Percentiles rank a stretch among this genome's conserved stretches.
Evolutionary conservation across 371 early-diverging fungal species (phyloP).

Genomic region (Blakeslea trispora): DNA sequence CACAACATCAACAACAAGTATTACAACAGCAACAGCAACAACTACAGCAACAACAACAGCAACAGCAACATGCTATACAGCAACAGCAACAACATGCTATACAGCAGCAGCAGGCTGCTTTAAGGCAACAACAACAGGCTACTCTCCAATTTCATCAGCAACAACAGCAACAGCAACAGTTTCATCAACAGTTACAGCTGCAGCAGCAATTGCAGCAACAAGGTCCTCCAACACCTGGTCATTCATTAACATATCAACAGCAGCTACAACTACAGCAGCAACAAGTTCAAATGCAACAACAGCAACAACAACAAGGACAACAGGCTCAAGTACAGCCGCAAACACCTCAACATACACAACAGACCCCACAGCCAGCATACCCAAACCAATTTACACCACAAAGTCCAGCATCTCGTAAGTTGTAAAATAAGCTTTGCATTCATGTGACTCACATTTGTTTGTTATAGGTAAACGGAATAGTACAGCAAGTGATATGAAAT

Average conservation of each 20-base stretch:
- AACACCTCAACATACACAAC: slow-evolving; percentile 20
- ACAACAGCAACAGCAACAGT: slow-evolving; percentile 7
- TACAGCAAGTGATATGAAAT: slow-evolving; percentile 19
- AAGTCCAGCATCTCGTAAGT: slow-evolving; percentile 25
- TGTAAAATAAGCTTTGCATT: too few species aligned
- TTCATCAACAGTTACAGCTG: slow-evolving; percentile 20
- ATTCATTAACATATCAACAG: slow-evolving; percentile 7
- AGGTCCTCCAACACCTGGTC: slow-evolving; percentile 5
- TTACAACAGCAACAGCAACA: slow-evolving; percentile 16
- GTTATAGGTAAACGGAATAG: slow-evolving; percentile 24
- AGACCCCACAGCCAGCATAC: slow-evolving; percentile 12
- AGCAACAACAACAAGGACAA: slow-evolving; percentile 16
- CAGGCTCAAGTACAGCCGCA: slow-evolving; percentile 3
- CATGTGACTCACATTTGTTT: background rate
- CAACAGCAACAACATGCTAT: slow-evolving; percentile 20
- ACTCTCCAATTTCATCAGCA: slow-evolving; percentile 21
- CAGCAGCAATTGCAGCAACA: slow-evolving; percentile 14
- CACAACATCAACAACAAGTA: too few species aligned
- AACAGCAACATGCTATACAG: slow-evolving; percentile 12
- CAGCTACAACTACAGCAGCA: slow-evolving; percentile 5
- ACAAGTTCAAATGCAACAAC: slow-evolving; percentile 13
- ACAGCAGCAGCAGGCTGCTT: slow-evolving; percentile 17
- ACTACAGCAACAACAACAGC: slow-evolving; percentile 23
- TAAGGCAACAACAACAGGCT: slow-evolving; percentile 27
- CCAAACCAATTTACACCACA: slow-evolving; percentile 22